These are phyloP conservation scores for Tulasnella sp. DNA, from an alignment of 768 basidiomycete genomes.

Conservation along the genomic window DNA sequence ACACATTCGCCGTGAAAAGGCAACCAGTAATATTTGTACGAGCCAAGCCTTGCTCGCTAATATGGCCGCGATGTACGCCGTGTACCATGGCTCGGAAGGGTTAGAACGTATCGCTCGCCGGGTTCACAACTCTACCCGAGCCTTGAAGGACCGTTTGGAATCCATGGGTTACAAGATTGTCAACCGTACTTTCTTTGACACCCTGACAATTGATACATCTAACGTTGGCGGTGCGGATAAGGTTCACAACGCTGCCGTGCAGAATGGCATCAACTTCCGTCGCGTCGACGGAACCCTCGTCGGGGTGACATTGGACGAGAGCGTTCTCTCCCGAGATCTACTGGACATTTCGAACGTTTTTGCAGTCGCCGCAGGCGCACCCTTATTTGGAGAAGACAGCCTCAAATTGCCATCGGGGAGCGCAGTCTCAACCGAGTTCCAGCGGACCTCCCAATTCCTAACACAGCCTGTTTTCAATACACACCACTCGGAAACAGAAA, in stretches of 20 bases:
- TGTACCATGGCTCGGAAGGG: constrained; percentile 91
- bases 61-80: constrained; percentile 98
- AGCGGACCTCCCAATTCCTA: constrained; percentile 66
- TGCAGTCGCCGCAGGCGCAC: constrained; percentile 55
- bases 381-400: constrained; percentile 38
- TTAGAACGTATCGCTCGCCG: constrained; percentile 79
- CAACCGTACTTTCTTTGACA: constrained; percentile 86
- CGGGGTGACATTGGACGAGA: constrained; percentile 92
- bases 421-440: constrained; percentile 55
- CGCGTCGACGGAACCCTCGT: constrained; percentile 67
- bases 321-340: constrained; percentile 70
- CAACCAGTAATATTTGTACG: constrained; percentile 97
- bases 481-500: constrained; percentile 97
- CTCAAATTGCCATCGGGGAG: constrained; percentile 34
- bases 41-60: constrained; percentile 97
- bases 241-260: constrained; percentile 65
- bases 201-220: constrained; percentile 59
- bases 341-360: constrained; percentile 78
- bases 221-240: constrained; percentile 52
- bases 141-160: constrained; percentile 65
- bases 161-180: constrained; percentile 67
- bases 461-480: constrained; percentile 91
- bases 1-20: constrained; percentile 96
- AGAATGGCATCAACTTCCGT: constrained; percentile 79
- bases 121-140: constrained; percentile 82